These are phyloP conservation scores for Fistulifera solaris DNA, from an alignment of 108 stramenopile genomes.

Conservation along the genomic window DNA sequence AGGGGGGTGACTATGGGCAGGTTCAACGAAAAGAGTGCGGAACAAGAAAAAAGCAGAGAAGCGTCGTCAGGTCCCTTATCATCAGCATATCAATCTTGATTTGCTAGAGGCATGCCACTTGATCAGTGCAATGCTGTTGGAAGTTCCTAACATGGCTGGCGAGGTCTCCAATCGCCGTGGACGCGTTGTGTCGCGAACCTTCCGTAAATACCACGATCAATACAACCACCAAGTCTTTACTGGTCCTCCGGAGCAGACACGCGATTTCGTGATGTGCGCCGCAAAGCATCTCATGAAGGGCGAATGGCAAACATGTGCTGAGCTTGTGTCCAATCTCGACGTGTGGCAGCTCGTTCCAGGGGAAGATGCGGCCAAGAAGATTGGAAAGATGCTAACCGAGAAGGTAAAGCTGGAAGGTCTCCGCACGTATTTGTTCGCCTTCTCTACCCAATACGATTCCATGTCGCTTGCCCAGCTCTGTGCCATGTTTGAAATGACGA, in stretches of 20 bases:
- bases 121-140: conserved; percentile 95
- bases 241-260: conserved; percentile 96
- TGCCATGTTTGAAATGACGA: conserved; percentile 93
- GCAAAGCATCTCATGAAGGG: conserved; percentile 82
- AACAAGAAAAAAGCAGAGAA: conserved; percentile 98
- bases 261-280: conserved; percentile 94
- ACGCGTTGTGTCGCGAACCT: conserved; percentile 82
- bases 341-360: conserved; percentile 94
- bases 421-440: conserved; percentile 89
- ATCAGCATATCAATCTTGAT: conserved; percentile 95
- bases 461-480: conserved; percentile 82
- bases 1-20: conserved; percentile 74
- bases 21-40: conserved; percentile 83
- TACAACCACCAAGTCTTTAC: conserved; percentile 94
- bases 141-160: conserved; percentile 96
- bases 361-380: conserved; percentile 56
- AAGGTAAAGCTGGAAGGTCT: conserved; percentile 97
- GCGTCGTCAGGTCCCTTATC: conserved; percentile 92
- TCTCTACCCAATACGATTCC: conserved; percentile 87
- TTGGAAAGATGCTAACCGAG: conserved; percentile 70
- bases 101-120: conserved; percentile 94
- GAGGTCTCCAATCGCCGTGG: conserved; percentile 30
- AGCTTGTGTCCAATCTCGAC: conserved; percentile 70
- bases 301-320: conserved; percentile 88
- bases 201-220: conserved; percentile 89